Conservation (phyloP, 1,284 basidiomycete species). For the Melampsora americana region DNA sequence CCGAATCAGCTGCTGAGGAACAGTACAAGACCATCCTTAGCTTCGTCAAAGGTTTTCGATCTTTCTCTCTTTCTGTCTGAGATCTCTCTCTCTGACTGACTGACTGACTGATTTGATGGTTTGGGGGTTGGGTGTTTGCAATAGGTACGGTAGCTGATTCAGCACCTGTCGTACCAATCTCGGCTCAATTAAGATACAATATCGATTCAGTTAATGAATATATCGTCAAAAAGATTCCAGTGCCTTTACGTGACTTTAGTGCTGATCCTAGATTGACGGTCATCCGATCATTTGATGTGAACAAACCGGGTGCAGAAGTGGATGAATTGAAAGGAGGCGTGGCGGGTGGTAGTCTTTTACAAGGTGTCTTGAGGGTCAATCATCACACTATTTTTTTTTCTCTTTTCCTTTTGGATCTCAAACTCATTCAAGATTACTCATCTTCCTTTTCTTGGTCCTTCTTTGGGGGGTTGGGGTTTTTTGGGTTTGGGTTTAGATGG, state of each 20-base stretch:
- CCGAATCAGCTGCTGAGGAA: conserved; percentile 82
- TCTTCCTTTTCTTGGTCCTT: too few species aligned
- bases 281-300: conserved; percentile 99
- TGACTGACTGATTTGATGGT: neutral
- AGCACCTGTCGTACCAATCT: conserved; percentile 97
- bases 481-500: conserved; percentile 58
- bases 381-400: too few species aligned
- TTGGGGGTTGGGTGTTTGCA: neutral
- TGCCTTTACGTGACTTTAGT: conserved; percentile 87
- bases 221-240: conserved; percentile 93
- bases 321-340: conserved; percentile 97
- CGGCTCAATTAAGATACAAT: conserved; percentile 97
- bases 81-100: neutral
- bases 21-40: conserved; percentile 88
- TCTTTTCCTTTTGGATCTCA: neutral
- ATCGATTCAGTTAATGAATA: conserved; percentile 99
- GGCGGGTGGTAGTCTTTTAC: conserved; percentile 91
- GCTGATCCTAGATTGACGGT: conserved; percentile 90
- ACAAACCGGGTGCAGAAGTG: conserved; percentile 96
- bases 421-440: too few species aligned
- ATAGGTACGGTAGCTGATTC: conserved; percentile 90
- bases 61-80: neutral
- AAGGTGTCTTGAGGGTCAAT: conserved; percentile 75
- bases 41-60: conserved; percentile 77
- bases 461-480: too few species aligned